These are phyloP conservation scores for Blumeria hordei DNA, from an alignment of 2,329 filamentous ascomycete species.

Conservation along the genomic window DNA sequence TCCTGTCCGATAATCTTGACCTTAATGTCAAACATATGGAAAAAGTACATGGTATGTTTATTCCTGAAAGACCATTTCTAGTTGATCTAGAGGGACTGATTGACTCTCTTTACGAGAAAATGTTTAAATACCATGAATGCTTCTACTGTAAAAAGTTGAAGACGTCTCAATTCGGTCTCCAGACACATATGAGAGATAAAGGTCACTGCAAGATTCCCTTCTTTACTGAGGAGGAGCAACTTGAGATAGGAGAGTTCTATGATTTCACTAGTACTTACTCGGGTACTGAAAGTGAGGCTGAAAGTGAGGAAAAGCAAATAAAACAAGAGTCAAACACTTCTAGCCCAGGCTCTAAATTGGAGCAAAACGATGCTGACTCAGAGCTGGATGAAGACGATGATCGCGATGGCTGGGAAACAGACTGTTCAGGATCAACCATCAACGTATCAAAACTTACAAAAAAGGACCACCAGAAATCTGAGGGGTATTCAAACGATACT, in stretches of 20 bases:
- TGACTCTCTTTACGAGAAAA: conserved; percentile 52
- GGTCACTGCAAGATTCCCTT: conserved; percentile 95
- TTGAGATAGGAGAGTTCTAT: conserved; percentile 90
- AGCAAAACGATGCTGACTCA: conserved; percentile 29
- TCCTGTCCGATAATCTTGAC: conserved; percentile 48
- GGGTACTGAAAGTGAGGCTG: conserved; percentile 42
- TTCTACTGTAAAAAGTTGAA: conserved; percentile 70
- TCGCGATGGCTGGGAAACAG: conserved; percentile 69
- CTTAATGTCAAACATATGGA: conserved; percentile 77
- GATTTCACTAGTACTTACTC: conserved; percentile 93
- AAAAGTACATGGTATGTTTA: conserved; percentile 81
- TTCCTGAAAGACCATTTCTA: conserved; percentile 71
- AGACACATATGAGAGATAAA: conserved; percentile 94
- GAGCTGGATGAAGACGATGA: conserved; percentile 67
- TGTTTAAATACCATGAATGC: conserved; percentile 62
- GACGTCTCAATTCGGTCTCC: conserved; percentile 52
- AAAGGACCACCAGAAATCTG: conserved; percentile 57
- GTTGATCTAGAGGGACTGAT: conserved; percentile 64
- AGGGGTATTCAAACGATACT: conserved; percentile 52
- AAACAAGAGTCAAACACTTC: background rate
- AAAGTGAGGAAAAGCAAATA: conserved; percentile 23
- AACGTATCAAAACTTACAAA: conserved; percentile 12
- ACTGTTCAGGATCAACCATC: background rate
- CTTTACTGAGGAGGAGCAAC: conserved; percentile 64
- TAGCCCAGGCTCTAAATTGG: conserved; percentile 4